Conservation (phyloP, 1,284 basidiomycete genomes). For the Meripilus lineatus region DNA sequence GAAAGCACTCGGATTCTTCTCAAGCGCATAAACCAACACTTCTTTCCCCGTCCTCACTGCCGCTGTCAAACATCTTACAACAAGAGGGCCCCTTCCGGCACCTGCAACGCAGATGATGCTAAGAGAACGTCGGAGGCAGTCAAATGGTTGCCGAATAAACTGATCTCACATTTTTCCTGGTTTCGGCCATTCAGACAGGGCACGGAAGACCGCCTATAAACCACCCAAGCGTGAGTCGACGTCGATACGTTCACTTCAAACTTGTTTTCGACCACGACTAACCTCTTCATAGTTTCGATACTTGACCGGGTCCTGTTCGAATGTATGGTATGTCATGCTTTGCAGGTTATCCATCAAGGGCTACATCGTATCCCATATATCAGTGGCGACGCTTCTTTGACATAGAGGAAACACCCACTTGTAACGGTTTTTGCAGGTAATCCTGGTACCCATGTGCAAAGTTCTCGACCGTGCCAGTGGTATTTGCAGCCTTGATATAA, state of each 20-base stretch:
- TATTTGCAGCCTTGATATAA: conserved; percentile 51
- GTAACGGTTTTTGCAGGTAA: conserved; percentile 92
- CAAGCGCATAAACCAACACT: conserved; percentile 82
- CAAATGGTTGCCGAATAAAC: conserved; percentile 1
- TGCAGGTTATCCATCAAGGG: conserved; percentile 97
- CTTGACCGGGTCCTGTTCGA: conserved; percentile 97
- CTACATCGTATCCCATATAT: conserved; percentile 35
- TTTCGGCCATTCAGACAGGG: conserved; percentile 68
- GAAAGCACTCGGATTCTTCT: conserved; percentile 94
- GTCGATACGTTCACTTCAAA: too few relatives aligned
- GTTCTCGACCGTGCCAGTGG: conserved; percentile 73
- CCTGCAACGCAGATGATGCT: conserved; percentile 90
- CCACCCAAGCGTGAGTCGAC: background rate
- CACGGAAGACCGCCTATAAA: conserved; percentile 71
- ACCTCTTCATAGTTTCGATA: conserved; percentile 95
- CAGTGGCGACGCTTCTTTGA: too few relatives aligned
- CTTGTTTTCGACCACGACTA: background rate
- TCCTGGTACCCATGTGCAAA: conserved; percentile 94
- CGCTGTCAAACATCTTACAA: conserved; percentile 82
- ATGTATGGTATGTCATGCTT: conserved; percentile 94
- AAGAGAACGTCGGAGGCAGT: background rate
- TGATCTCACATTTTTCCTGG: conserved; percentile 51
- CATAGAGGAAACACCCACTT: conserved; percentile 48
- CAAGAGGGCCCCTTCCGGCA: conserved; percentile 92
- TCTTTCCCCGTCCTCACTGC: conserved; percentile 65